A percentile compares a stretch with the other conserved stretches of the same genome.
Conservation (phyloP, 306 rosid genomes). For the Argentina anserina region DNA sequence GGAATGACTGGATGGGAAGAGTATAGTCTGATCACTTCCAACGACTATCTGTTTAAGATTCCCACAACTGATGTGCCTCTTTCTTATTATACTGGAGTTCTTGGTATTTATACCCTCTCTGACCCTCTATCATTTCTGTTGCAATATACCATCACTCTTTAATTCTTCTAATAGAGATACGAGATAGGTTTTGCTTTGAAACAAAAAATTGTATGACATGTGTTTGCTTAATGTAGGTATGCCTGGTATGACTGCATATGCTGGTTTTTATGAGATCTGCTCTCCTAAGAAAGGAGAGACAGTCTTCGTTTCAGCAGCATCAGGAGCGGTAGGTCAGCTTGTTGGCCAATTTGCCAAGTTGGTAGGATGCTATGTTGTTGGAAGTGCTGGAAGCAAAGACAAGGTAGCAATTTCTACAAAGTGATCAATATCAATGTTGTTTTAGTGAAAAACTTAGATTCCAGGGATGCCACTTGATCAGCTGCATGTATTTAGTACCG, state of each 20-base stretch:
- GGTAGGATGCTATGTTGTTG: constrained; percentile 55
- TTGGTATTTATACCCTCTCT: not conserved
- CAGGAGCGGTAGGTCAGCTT: constrained; percentile 36
- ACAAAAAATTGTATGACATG: not conserved
- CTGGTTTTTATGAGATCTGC: constrained; percentile 37
- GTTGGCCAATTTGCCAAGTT: constrained; percentile 38
- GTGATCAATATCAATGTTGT: not conserved
- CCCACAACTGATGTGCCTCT: constrained; percentile 38
- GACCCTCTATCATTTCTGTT: not conserved
- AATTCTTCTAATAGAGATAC: too few relatives aligned
- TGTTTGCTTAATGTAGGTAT: constrained; percentile 19
- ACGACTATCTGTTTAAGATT: constrained; percentile 37
- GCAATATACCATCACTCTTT: not conserved
- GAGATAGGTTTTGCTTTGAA: too few relatives aligned
- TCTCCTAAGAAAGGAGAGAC: constrained; percentile 47
- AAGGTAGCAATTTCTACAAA: constrained; percentile 22
- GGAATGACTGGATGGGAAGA: constrained; percentile 53
- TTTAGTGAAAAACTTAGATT: not conserved
- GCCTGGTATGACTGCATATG: constrained; percentile 51
- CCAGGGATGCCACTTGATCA: not conserved
- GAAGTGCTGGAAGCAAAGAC: constrained; percentile 52
- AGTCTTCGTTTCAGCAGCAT: constrained; percentile 43
- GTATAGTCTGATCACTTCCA: constrained; percentile 31
- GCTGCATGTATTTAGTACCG: not conserved
- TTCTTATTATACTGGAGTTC: constrained; percentile 44